These are phyloP conservation scores for Cylindricascospora bacillispora DNA, from an alignment of 1,139 yeast species.

Conservation along the genomic window DNA sequence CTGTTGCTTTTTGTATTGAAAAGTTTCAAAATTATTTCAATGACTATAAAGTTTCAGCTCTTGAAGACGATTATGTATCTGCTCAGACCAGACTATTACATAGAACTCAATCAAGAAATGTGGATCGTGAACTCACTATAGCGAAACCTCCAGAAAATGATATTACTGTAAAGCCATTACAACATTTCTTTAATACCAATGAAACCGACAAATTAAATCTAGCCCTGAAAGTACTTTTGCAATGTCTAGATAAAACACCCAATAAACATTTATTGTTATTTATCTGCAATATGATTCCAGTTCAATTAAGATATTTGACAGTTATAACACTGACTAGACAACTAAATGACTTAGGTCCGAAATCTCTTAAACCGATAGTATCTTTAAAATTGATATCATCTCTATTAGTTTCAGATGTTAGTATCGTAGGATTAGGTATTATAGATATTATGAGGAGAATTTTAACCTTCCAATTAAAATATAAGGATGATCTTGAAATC, in stretches of 20 bases:
- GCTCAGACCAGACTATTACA: slow-evolving; percentile 17
- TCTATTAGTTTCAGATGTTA: slow-evolving; percentile 64
- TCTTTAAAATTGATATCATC: slow-evolving; percentile 48
- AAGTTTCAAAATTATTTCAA: slow-evolving; percentile 20
- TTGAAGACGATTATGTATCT: slow-evolving; percentile 4
- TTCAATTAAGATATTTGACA: slow-evolving; percentile 69
- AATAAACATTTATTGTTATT: slow-evolving; percentile 39
- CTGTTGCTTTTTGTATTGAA: slow-evolving; percentile 15
- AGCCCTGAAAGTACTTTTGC: slow-evolving; percentile 35
- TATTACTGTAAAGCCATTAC: slow-evolving; percentile 32
- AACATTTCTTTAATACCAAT: slow-evolving; percentile 38
- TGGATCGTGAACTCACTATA: slow-evolving; percentile 10
- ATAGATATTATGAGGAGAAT: slow-evolving; percentile 63
- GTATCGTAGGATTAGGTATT: slow-evolving; percentile 82
- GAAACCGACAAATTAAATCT: slow-evolving; percentile 37
- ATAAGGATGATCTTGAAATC: slow-evolving; percentile 18
- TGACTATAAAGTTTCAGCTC: slow-evolving; percentile 10
- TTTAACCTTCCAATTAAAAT: slow-evolving; percentile 42
- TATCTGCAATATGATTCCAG: slow-evolving; percentile 73
- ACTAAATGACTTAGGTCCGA: slow-evolving; percentile 27
- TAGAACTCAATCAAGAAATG: slow-evolving; percentile 21
- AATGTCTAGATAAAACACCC: slow-evolving; percentile 26
- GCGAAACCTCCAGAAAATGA: slow-evolving; percentile 16
- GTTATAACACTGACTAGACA: slow-evolving; percentile 33
- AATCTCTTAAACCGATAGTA: slow-evolving; percentile 18